These are phyloP conservation scores for Fabrea salina DNA, from an alignment of 169 alveolate species.

Conservation along the genomic window DNA sequence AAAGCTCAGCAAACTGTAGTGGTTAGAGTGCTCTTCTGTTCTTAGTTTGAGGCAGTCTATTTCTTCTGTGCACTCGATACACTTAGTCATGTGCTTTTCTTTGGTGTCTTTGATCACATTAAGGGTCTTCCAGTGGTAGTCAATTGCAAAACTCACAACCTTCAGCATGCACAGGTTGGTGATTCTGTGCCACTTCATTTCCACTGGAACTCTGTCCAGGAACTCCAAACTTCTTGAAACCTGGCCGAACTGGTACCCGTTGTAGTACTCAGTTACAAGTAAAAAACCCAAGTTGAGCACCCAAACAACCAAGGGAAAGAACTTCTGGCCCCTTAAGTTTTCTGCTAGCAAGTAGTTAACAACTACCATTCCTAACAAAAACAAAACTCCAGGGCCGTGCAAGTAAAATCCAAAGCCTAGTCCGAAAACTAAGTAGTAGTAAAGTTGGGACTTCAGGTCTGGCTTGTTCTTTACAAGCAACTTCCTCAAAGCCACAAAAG, in stretches of 20 bases:
- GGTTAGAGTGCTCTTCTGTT: slow-evolving; percentile 5
- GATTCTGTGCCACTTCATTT: slow-evolving; percentile 61
- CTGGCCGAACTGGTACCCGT: slow-evolving; percentile 49
- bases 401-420: slow-evolving; percentile 32
- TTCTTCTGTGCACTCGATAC: slow-evolving; percentile 42
- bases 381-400: slow-evolving; percentile 35
- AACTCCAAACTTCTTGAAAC: slow-evolving; percentile 37
- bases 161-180: slow-evolving; percentile 62
- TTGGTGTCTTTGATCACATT: slow-evolving; percentile 28
- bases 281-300: slow-evolving; percentile 42
- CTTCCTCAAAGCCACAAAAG: not conserved
- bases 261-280: slow-evolving; percentile 46
- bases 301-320: slow-evolving; percentile 58
- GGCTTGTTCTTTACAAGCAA: not conserved
- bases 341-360: slow-evolving; percentile 13
- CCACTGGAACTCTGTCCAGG: slow-evolving; percentile 33
- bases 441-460: not conserved
- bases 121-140: slow-evolving; percentile 43
- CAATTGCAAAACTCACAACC: slow-evolving; percentile 67
- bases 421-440: slow-evolving; percentile 37
- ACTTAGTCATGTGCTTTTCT: slow-evolving; percentile 44
- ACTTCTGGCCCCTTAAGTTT: slow-evolving; percentile 29
- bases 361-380: slow-evolving; percentile 1
- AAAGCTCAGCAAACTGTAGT: slow-evolving; percentile 45
- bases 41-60: slow-evolving; percentile 44